Base-by-base conservation (phyloP, 495 filamentous ascomycete genomes). In the Pseudevernia furfuracea region DNA sequence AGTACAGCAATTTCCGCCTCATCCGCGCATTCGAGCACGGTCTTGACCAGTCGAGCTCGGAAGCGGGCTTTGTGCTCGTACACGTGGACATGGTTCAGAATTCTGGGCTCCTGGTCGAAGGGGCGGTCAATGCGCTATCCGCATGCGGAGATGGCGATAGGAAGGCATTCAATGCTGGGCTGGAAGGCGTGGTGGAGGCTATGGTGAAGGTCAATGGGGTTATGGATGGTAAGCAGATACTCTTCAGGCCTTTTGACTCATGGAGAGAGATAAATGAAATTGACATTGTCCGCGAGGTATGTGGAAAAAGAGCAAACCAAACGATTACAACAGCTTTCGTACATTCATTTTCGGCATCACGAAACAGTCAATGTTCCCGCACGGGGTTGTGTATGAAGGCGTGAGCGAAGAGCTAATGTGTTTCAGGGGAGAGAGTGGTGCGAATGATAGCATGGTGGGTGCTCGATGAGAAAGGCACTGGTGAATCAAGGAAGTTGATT, bases 271-370 rank as follows among this genome's bases (percentile, higher is more conserved):
- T n/a, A 30, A 55, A 34, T 34, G 52, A 55, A 41, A 60, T 34
- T 68, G 23, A 66, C 32, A 64, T 53, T 17, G 30, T 56, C 19
- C 8, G 17, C 43, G 60, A 87, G 85, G 81, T 32, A 96, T 96
- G 91, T 96, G 92, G 92, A 78, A 77, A 43, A 87, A 89, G 70
- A 90, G 87, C 59, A 89, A 87, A 70, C 91, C 92, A 17, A 72
- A 77, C 6, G 82, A 88, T 57, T 96, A 96, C 74, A 87, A 85
- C 39, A 85, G 80, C 58, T 96, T 94, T 81, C 85, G 92, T 15
- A 92, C 91, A 39, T 96, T 96, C 76, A 96, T 96, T 74, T 96
- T 95, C 68, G 92, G 92, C 58, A 95, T 96, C 69, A 90, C 87
- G 3, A 85, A 81, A 10, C 92, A 96, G 73, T 85, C 82, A 55